Evolutionary conservation across 1,284 basidiomycete species (phyloP).

Genomic region (Ustilago bromivora): DNA sequence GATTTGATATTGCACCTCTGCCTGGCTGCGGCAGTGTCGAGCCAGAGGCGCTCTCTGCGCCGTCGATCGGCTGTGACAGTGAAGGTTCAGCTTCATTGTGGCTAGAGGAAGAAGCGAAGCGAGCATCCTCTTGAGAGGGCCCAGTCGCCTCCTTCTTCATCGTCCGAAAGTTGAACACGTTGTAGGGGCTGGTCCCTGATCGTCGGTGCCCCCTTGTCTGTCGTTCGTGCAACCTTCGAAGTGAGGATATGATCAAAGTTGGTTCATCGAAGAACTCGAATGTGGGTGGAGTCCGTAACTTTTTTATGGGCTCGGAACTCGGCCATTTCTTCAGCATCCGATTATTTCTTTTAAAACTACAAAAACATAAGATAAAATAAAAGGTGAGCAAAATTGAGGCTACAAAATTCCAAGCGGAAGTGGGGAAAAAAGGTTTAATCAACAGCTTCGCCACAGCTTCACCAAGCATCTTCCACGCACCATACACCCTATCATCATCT

Average conservation of each 20-base stretch:
- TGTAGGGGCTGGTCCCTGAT: background rate
- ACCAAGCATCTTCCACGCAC: background rate
- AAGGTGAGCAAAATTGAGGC: background rate
- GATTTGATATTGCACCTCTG: background rate
- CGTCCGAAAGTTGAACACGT: conserved; percentile 36
- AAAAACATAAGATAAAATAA: background rate
- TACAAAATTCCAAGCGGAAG: conserved; percentile 7
- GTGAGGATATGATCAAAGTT: background rate
- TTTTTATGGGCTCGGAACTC: conserved; percentile 14
- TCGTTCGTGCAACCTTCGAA: background rate
- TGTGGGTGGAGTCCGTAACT: conserved; percentile 3
- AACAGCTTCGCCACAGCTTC: conserved; percentile 16
- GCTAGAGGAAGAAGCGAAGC: background rate
- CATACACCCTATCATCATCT: background rate
- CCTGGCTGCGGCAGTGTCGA: background rate
- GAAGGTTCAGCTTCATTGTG: conserved; percentile 7
- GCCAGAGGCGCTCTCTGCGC: background rate
- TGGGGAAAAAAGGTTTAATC: conserved; percentile 2
- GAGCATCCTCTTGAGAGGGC: conserved; percentile 10
- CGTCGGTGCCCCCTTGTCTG: background rate
- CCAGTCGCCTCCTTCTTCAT: conserved; percentile 25
- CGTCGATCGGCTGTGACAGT: background rate
- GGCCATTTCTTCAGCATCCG: background rate
- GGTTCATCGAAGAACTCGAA: background rate
- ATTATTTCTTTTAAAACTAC: background rate